A percentile compares a stretch with the other conserved stretches of the same genome.
Conservation (phyloP, 179 eudicot species). For the Heliamphora pulchella region DNA sequence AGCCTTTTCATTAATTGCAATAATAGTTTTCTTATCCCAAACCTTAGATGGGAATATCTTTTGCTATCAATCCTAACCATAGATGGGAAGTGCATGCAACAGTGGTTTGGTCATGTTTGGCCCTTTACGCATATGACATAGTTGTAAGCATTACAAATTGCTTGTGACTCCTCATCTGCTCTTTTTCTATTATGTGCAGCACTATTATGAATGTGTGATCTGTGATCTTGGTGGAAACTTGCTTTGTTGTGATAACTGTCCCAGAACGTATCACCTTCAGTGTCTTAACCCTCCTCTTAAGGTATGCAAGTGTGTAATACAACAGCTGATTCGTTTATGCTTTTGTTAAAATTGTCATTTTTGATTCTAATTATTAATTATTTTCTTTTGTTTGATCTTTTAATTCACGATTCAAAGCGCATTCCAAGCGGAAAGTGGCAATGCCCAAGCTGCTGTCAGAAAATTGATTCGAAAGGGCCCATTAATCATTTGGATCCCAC, state of each 20-base stretch:
- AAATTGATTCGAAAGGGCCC: slow-evolving; percentile 33
- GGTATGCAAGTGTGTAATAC: slow-evolving; percentile 31
- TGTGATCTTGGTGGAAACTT: slow-evolving; percentile 83
- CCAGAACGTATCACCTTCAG: slow-evolving; percentile 70
- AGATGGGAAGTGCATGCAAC: not conserved
- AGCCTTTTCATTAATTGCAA: no score
- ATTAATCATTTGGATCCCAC: slow-evolving; percentile 29
- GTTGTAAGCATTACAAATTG: slow-evolving; percentile 1
- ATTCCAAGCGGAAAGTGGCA: slow-evolving; percentile 81
- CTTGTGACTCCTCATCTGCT: slow-evolving; percentile 12
- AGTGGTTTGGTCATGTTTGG: not conserved
- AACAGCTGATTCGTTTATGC: not conserved
- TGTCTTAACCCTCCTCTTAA: slow-evolving; percentile 84
- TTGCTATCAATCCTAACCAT: not conserved
- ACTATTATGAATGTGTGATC: slow-evolving; percentile 67
- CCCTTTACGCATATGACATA: not conserved
- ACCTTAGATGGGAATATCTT: no score
- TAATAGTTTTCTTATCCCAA: no score
- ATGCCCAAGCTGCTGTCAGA: slow-evolving; percentile 59
- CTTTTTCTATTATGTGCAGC: slow-evolving; percentile 38
- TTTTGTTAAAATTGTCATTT: not conserved
- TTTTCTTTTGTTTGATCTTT: slow-evolving; percentile 11
- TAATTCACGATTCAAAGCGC: slow-evolving; percentile 30
- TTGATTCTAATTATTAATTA: not conserved
- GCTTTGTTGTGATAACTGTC: slow-evolving; percentile 82